Evolutionary conservation across 75 land plant genomes (phyloP), one percentile per base, ranked within the genome.

Genomic region (Picea sitchensis): DNA sequence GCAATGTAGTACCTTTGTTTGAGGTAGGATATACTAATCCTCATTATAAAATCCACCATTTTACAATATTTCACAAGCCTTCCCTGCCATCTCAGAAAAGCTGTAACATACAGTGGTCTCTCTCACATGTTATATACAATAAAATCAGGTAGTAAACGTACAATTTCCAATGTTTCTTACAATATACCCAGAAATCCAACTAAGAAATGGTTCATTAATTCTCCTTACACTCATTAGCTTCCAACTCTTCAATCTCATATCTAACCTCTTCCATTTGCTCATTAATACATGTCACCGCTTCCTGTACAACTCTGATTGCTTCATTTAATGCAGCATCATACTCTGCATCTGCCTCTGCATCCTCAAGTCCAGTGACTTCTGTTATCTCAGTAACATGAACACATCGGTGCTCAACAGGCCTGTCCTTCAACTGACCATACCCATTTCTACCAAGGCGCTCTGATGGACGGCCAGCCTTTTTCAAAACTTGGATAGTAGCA

Each of bases 391-490:
- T 87, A 32, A 90, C 83, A 80, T 93, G 94, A 41, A 84, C 62
- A 57, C 95, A 91, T 44, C 83, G 82, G 21, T 92, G 94, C 76
- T 83, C 79, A 26, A 77, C 59, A 62, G 88, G 80, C 34, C 72
- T 80, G 18, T 65, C 82, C 30, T 71, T 54, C 58, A 87, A 89
- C 62, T 54, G 77, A 76, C 92, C 91, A n/a, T 83, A 76, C n/a
- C 82, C 89, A 78, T 93, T 93, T 78, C 80, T 90, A 47, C 85
- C 85, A 18, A 85, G 78, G 4, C 98, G 91, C 59, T 96, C 94
- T 59, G 98, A 96, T 26, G 98, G 98, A 5, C 94, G 84, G 21
- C 96, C 96, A 17, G 94, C 96, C 84, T 90, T 96, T 83, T 90
- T 93, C 84, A 96, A 78, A 15, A 96, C 82, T 77, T 96, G 98